Evolutionary conservation across 352 stramenopile genomes (phyloP).

Genomic region (Globisporangium heterothallicum): DNA sequence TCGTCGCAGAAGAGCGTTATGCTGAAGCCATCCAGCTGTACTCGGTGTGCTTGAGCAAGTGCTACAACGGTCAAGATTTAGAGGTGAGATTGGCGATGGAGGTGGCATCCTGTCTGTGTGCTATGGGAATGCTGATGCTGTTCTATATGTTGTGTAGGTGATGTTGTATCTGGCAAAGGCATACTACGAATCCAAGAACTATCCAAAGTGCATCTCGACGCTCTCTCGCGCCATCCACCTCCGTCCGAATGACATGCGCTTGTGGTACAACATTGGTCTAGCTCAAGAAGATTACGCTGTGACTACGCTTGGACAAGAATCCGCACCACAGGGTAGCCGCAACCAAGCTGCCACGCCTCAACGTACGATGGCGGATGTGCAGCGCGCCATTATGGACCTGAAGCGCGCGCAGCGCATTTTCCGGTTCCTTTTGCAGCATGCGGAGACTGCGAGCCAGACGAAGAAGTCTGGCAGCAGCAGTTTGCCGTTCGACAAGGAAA

Average conservation of each 20-base stretch:
- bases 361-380: conserved; percentile 84
- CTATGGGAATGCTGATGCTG: background rate
- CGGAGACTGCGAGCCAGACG: conserved; percentile 37
- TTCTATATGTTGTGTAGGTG: conserved; percentile 19
- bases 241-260: conserved; percentile 64
- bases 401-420: conserved; percentile 84
- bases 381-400: conserved; percentile 81
- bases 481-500: conserved; percentile 82
- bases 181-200: conserved; percentile 88
- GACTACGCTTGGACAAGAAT: conserved; percentile 71
- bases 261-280: conserved; percentile 86
- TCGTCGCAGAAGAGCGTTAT: conserved; percentile 95
- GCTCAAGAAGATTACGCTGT: conserved; percentile 87
- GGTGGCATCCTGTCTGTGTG: background rate
- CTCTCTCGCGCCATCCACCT: conserved; percentile 77
- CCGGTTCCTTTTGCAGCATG: conserved; percentile 69
- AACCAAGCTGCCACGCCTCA: conserved; percentile 38
- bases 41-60: conserved; percentile 88
- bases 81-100: conserved; percentile 23
- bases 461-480: conserved; percentile 55
- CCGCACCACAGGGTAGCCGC: conserved; percentile 27
- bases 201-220: conserved; percentile 81
- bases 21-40: conserved; percentile 95
- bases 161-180: conserved; percentile 84
- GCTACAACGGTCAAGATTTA: conserved; percentile 84